Evolutionary conservation across 345 rosid species (phyloP).

Genomic region (Linum trigynum): DNA sequence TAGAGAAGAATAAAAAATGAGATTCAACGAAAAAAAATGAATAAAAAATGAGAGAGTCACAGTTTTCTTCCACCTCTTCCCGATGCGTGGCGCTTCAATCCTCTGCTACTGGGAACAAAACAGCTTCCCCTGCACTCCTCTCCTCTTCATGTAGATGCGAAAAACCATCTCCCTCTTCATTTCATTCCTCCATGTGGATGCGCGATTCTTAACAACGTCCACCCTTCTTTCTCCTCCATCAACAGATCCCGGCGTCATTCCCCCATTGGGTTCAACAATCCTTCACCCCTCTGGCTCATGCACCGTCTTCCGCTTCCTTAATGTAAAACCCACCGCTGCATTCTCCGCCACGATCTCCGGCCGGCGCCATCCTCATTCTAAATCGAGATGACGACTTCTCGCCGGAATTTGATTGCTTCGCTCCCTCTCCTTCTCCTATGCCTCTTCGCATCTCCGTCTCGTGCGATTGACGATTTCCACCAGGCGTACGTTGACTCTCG

Average conservation of each 20-base stretch:
- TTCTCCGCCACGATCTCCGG: slow-evolving; percentile 11
- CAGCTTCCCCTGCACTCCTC: slow-evolving; percentile 11
- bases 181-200: not conserved
- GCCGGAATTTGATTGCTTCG: slow-evolving; percentile 25
- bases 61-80: too few species aligned
- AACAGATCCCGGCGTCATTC: slow-evolving; percentile 31
- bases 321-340: not conserved
- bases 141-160: slow-evolving; percentile 24
- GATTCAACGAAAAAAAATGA: too few species aligned
- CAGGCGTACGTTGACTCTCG: slow-evolving; percentile 51
- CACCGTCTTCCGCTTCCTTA: slow-evolving; percentile 7
- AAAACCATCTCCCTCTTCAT: slow-evolving; percentile 17
- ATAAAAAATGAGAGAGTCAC: too few species aligned
- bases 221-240: slow-evolving; percentile 24
- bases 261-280: not conserved
- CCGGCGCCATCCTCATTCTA: not conserved
- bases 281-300: not conserved
- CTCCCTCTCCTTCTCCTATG: slow-evolving; percentile 22
- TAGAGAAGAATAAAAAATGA: too few species aligned
- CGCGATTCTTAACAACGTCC: slow-evolving; percentile 42
- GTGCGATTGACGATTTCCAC: slow-evolving; percentile 48
- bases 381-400: slow-evolving; percentile 40
- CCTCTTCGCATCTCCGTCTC: slow-evolving; percentile 39
- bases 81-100: slow-evolving; percentile 8
- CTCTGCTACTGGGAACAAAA: slow-evolving; percentile 15